Base-by-base conservation (phyloP, 768 basidiomycete genomes). In the Chalciporus piperatus region DNA sequence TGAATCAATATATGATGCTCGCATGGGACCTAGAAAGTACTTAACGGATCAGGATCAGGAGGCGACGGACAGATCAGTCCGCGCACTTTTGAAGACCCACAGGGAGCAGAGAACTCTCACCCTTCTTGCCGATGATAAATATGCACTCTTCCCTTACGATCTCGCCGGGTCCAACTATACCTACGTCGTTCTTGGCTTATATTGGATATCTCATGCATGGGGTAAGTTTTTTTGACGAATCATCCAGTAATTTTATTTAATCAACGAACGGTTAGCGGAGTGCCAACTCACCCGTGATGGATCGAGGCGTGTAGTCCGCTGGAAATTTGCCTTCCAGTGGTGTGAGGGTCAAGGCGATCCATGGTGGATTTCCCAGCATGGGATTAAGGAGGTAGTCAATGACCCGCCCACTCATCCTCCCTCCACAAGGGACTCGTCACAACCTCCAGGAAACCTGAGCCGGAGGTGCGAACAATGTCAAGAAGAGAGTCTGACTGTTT, bases 271-370 rank as follows among this genome's bases (percentile, higher is more conserved):
- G 35, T 14, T 20, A 70, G 88, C 86, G 40, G 88, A 90, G 70
- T 79, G 77, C 51, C 81, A 89, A 59, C 59, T 74, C 1, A 70
- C 79, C 6, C 67, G 66, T 37, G 82, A 79, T 52, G 68, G 71
- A 16, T 65, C 59, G 28, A 78, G 79, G 11, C 71, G 68, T n/a
- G 80, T 88, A n/a, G 76, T 89, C 12, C 75, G 89, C 7, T 89
- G 82, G 64, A 92, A 92, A 64, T 91, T 92, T 59, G 83, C 85
- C 5, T 92, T 92, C 57, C 85, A 86, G 58, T 92, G 89, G 89
- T 89, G 87, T 56, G 79, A 84, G 53, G 78, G 74, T 39, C 90
- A 92, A 71, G 87, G 69, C 6, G 59, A 66, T 35, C 79, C 79
- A 1, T 81, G 80, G 80, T 82, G 80, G 79, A 41, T 46, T 68